phyloP scores from a whole-genome alignment of 106 monocot species.

The Dendrobium huoshanense region DNA sequence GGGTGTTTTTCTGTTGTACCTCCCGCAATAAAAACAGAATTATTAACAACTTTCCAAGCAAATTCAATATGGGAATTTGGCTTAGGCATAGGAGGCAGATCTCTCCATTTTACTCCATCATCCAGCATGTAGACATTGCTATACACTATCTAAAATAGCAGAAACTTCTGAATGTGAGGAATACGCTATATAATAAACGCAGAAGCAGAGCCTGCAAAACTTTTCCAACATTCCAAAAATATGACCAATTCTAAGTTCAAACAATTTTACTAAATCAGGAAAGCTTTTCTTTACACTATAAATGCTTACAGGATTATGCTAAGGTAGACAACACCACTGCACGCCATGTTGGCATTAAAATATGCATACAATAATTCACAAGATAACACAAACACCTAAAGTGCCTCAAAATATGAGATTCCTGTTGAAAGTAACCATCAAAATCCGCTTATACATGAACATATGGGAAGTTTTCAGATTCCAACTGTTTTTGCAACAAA shows the following conservation, averaged over 20 bases:
- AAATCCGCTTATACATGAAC: no score
- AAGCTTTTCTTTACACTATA: not conserved
- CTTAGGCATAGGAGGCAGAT: constrained; percentile 87
- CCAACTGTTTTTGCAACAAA: no score
- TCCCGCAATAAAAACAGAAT: constrained; percentile 81
- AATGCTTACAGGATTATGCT: not conserved
- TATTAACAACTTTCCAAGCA: constrained; percentile 85
- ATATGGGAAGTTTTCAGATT: no score
- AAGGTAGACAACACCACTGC: not conserved
- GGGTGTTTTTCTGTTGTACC: constrained; percentile 92
- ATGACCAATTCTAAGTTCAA: not conserved
- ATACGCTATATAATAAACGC: not conserved
- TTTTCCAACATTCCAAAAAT: not conserved
- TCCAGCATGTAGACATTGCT: constrained; percentile 87
- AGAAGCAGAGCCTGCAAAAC: not conserved
- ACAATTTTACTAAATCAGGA: not conserved
- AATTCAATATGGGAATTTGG: constrained; percentile 95
- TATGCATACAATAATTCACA: not conserved
- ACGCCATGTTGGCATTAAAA: not conserved
- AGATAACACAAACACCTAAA: not conserved
- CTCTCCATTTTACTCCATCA: constrained; percentile 51
- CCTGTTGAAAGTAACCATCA: no score
- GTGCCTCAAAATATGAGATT: no score
- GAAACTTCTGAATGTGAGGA: not conserved
- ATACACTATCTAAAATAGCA: constrained; percentile 57